Evolutionary conservation across 164 flowering plant genomes (phyloP).

Genomic region (Aristolochia fimbriata): DNA sequence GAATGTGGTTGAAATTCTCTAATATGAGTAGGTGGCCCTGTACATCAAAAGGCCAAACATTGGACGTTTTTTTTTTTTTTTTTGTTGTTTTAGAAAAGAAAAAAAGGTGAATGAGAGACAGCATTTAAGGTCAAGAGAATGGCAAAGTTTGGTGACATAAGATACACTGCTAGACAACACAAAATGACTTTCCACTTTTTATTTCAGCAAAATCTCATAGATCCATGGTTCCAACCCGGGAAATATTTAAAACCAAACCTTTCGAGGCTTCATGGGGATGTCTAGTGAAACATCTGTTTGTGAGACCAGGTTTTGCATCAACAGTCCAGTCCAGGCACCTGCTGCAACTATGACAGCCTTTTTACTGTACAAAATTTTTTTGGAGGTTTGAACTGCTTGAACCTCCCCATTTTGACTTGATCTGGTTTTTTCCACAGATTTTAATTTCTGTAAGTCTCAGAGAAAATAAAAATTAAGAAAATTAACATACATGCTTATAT

Average conservation of each 20-base stretch:
- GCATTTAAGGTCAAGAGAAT: no score
- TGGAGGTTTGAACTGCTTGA: slow-evolving; percentile 63
- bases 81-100: no score
- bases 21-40: slow-evolving; percentile 85
- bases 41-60: slow-evolving; percentile 11
- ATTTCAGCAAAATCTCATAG: neutral
- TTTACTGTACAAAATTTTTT: slow-evolving; percentile 42
- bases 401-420: slow-evolving; percentile 45
- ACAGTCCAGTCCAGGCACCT: slow-evolving; percentile 92
- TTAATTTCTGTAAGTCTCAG: neutral
- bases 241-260: slow-evolving; percentile 34
- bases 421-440: slow-evolving; percentile 25
- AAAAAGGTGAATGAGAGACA: no score
- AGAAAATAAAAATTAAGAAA: no score
- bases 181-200: no score
- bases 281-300: slow-evolving; percentile 33
- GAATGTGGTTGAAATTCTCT: slow-evolving; percentile 49
- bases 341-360: slow-evolving; percentile 77
- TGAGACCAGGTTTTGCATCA: slow-evolving; percentile 47
- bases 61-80: no score
- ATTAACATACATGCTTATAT: no score
- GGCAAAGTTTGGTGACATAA: no score
- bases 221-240: neutral
- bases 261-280: slow-evolving; percentile 84
- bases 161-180: no score